phyloP scores from a whole-genome alignment of 441 rosid genomes.

The Geranium incanum region DNA sequence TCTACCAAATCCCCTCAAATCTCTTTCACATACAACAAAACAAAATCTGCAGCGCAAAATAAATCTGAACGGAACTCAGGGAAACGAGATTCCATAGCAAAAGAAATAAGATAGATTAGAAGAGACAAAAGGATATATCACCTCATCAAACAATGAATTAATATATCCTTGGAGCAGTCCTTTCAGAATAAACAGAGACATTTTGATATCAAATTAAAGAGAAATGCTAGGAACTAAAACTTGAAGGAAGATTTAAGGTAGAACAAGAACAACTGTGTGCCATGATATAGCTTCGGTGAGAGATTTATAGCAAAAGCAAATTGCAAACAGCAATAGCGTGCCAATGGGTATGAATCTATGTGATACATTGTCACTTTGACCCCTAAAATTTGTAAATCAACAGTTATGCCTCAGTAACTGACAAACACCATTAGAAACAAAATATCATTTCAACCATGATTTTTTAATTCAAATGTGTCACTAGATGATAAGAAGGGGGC shows the following conservation, averaged over 20 bases:
- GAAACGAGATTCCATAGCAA: not conserved
- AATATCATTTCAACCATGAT: too few relatives aligned
- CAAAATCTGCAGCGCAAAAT: not conserved
- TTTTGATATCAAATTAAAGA: constrained; percentile 18
- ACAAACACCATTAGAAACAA: constrained; percentile 8
- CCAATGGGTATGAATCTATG: not conserved
- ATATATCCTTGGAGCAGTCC: constrained; percentile 37
- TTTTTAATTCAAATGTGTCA: too few relatives aligned
- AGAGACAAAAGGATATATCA: constrained; percentile 20
- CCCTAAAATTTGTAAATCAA: constrained; percentile 22
- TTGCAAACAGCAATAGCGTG: constrained; percentile 19
- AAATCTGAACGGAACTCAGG: not conserved
- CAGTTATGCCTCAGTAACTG: constrained; percentile 26
- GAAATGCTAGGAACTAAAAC: constrained; percentile 16
- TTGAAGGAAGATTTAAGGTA: constrained; percentile 16
- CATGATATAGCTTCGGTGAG: constrained; percentile 10
- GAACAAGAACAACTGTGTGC: constrained; percentile 17
- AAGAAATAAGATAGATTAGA: constrained; percentile 1
- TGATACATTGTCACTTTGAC: not conserved
- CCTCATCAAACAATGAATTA: constrained; percentile 43
- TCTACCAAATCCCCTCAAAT: constrained; percentile 14
- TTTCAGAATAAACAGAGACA: constrained; percentile 42
- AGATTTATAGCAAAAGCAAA: constrained; percentile 15
- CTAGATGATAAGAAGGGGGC: too few relatives aligned
- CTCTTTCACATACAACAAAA: not conserved